A percentile compares a stretch with the other conserved stretches of the same genome.
Evolutionary conservation across 2,329 filamentous ascomycete species (phyloP).

Genomic region (Scytalidium sp.): DNA sequence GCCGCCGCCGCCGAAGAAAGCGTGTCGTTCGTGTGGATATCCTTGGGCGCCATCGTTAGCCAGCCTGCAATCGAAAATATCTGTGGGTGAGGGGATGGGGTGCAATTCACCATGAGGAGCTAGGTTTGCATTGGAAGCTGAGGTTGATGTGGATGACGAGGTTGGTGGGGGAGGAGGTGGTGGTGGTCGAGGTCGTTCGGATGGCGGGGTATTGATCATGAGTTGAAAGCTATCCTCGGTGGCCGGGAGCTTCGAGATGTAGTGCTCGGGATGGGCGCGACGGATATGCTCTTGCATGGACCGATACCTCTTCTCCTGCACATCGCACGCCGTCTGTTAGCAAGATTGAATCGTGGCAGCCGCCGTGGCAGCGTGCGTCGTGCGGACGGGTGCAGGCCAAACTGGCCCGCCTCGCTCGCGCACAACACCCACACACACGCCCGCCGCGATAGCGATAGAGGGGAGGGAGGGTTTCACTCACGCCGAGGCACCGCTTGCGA

Average conservation of each 20-base stretch:
- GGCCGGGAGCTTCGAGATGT: slow-evolving; percentile 95
- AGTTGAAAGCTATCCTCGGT: slow-evolving; percentile 96
- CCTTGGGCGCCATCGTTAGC: slow-evolving; percentile 32
- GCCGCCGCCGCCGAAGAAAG: slow-evolving; percentile 50
- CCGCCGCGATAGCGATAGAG: slow-evolving; percentile 7
- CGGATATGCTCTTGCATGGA: slow-evolving; percentile 99
- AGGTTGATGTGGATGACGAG: background rate
- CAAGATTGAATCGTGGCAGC: slow-evolving; percentile 24
- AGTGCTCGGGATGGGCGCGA: slow-evolving; percentile 92
- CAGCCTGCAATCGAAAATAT: slow-evolving; percentile 11
- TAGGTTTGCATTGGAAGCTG: slow-evolving; percentile 21
- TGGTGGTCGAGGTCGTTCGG: slow-evolving; percentile 34
- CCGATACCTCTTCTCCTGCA: slow-evolving; percentile 88
- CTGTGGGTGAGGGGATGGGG: background rate
- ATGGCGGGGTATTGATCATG: slow-evolving; percentile 89
- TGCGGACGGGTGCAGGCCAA: slow-evolving; percentile 15
- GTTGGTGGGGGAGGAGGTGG: slow-evolving; percentile 1
- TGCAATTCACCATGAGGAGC: slow-evolving; percentile 23
- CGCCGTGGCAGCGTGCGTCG: slow-evolving; percentile 18
- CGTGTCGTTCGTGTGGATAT: slow-evolving; percentile 61
- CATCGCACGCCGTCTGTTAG: slow-evolving; percentile 26
- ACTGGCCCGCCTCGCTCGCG: slow-evolving; percentile 18
- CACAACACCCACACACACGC: too few species aligned
- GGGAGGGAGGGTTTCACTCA: slow-evolving; percentile 61
- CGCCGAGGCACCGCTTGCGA: slow-evolving; percentile 95